phyloP scores from a whole-genome alignment of 2,329 filamentous ascomycete genomes.

The Arthrobotrys pseudoclavata region DNA sequence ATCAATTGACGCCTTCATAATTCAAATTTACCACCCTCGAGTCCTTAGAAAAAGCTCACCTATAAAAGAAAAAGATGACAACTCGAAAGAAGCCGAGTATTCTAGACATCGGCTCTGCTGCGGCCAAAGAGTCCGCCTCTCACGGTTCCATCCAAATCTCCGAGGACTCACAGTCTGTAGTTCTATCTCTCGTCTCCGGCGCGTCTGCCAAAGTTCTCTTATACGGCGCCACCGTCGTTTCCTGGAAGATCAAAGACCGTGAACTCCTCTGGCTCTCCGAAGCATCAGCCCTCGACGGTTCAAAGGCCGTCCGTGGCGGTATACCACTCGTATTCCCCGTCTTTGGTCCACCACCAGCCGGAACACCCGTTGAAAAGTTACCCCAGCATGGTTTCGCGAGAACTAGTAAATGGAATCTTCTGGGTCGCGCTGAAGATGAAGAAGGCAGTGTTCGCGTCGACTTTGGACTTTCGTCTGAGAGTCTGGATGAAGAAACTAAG shows the following conservation, averaged over 20 bases:
- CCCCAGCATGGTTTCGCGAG: slow-evolving; percentile 96
- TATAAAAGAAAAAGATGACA: slow-evolving; percentile 17
- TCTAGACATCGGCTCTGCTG: slow-evolving; percentile 19
- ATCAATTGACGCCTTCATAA: slow-evolving; percentile 15
- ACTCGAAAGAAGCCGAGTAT: slow-evolving; percentile 32
- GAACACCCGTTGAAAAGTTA: slow-evolving; percentile 82
- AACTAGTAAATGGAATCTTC: slow-evolving; percentile 87
- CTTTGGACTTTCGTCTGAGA: slow-evolving; percentile 85
- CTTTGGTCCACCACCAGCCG: slow-evolving; percentile 84
- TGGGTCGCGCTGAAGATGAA: slow-evolving; percentile 80
- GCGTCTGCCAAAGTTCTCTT: slow-evolving; percentile 88
- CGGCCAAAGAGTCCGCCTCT: slow-evolving; percentile 15
- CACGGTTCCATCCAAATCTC: slow-evolving; percentile 67
- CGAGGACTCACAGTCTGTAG: slow-evolving; percentile 71
- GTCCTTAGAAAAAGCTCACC: neutral
- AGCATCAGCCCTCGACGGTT: slow-evolving; percentile 74
- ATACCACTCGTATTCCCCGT: slow-evolving; percentile 95
- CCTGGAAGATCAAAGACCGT: slow-evolving; percentile 86
- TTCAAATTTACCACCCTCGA: neutral
- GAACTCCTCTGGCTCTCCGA: slow-evolving; percentile 64
- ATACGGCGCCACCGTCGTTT: slow-evolving; percentile 91
- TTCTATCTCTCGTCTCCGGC: slow-evolving; percentile 85
- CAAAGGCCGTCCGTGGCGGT: slow-evolving; percentile 89
- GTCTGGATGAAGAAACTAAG: slow-evolving; percentile 77
- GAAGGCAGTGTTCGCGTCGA: slow-evolving; percentile 85